These are phyloP conservation scores for Penicillium nucicola DNA, from an alignment of 495 filamentous ascomycete genomes.

Conservation along the genomic window DNA sequence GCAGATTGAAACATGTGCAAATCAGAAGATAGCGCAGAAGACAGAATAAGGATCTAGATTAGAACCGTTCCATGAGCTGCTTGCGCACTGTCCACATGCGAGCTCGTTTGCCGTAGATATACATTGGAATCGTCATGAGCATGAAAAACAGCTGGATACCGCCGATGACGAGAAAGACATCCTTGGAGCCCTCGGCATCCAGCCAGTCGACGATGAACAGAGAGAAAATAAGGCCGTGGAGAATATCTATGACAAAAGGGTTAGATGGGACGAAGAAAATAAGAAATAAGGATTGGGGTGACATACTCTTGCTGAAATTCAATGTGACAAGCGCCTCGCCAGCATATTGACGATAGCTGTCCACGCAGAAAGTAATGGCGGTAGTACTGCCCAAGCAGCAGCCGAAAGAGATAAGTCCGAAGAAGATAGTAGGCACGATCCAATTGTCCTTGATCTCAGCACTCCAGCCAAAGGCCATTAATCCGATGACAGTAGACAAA, in stretches of 20 bases:
- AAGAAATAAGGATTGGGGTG: neutral
- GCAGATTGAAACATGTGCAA: neutral
- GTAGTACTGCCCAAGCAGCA: slow-evolving; percentile 92
- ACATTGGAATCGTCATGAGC: slow-evolving; percentile 83
- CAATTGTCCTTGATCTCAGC: slow-evolving; percentile 69
- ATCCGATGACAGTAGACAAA: slow-evolving; percentile 74
- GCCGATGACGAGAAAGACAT: slow-evolving; percentile 79
- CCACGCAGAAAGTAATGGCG: slow-evolving; percentile 89
- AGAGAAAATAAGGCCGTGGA: slow-evolving; percentile 87
- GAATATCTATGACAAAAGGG: slow-evolving; percentile 54
- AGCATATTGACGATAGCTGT: slow-evolving; percentile 91
- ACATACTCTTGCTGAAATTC: slow-evolving; percentile 85
- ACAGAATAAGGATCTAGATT: slow-evolving; percentile 8
- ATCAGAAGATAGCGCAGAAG: neutral
- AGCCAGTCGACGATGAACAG: slow-evolving; percentile 91
- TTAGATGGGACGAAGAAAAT: neutral
- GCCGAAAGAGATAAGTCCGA: slow-evolving; percentile 89
- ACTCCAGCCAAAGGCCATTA: slow-evolving; percentile 95
- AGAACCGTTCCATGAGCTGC: slow-evolving; percentile 88
- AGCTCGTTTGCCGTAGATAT: slow-evolving; percentile 89
- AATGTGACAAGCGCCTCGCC: slow-evolving; percentile 93
- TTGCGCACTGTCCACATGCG: slow-evolving; percentile 95
- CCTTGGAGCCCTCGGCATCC: slow-evolving; percentile 67
- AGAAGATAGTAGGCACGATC: slow-evolving; percentile 93
- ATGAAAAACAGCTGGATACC: slow-evolving; percentile 78